Percentiles rank a stretch among this genome's conserved stretches.
phyloP scores from a whole-genome alignment of 257 asterid species.

The Plantago elongata region DNA sequence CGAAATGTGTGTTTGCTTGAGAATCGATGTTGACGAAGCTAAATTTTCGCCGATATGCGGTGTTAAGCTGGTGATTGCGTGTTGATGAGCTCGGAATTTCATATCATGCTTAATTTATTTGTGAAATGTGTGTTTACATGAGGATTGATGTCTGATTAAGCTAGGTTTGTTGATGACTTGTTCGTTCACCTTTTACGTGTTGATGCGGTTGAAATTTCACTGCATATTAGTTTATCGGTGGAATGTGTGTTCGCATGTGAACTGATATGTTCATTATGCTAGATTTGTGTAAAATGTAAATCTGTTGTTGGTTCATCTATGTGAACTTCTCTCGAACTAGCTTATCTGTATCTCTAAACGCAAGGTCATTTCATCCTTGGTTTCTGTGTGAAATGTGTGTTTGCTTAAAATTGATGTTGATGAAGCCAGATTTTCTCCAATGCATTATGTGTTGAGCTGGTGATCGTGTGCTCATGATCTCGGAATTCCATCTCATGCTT shows the following conservation, averaged over 20 bases:
- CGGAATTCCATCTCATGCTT: slow-evolving; percentile 27
- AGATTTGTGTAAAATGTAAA: too few relatives aligned
- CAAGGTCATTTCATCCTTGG: neutral
- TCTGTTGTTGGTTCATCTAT: too few relatives aligned
- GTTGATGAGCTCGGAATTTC: slow-evolving; percentile 60
- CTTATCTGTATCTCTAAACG: neutral
- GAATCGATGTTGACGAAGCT: too few relatives aligned
- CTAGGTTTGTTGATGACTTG: too few relatives aligned
- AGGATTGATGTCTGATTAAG: too few relatives aligned
- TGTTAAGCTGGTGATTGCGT: slow-evolving; percentile 82
- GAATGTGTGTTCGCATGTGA: neutral
- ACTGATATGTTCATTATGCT: too few relatives aligned
- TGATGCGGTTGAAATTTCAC: too few relatives aligned
- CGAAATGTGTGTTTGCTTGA: slow-evolving; percentile 10
- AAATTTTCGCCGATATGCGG: neutral
- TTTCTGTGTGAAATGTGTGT: slow-evolving; percentile 11
- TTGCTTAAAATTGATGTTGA: neutral
- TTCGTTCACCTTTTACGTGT: too few relatives aligned
- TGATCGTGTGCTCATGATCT: slow-evolving; percentile 81
- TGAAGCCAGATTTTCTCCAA: too few relatives aligned
- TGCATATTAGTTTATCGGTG: too few relatives aligned
- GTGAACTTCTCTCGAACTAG: too few relatives aligned
- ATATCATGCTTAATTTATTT: neutral
- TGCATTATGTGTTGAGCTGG: slow-evolving; percentile 44
- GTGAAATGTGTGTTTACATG: neutral